Percentiles rank a stretch among this genome's conserved stretches.
phyloP scores from a whole-genome alignment of 164 flowering plant species.

The Hamamelis virginiana region DNA sequence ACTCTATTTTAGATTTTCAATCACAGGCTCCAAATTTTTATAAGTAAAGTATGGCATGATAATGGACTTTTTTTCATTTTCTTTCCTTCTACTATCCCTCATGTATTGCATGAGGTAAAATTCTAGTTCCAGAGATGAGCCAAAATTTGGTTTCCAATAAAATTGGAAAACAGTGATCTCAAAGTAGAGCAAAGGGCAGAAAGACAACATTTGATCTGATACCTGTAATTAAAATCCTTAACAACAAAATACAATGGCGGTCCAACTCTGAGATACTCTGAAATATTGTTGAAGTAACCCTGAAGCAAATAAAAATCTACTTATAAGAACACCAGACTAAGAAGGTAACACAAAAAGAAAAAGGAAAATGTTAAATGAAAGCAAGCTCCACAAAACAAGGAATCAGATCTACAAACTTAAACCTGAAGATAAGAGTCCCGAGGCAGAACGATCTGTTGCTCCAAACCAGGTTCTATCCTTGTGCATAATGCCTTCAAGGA shows the following conservation, averaged over 20 bases:
- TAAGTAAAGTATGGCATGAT: too few relatives aligned
- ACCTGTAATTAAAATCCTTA: slow-evolving; percentile 93
- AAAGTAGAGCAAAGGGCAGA: slow-evolving; percentile 1
- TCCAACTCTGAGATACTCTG: slow-evolving; percentile 88
- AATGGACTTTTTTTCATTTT: too few relatives aligned
- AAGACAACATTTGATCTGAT: slow-evolving; percentile 4
- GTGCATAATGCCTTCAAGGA: slow-evolving; percentile 72
- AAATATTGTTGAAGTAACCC: slow-evolving; percentile 86
- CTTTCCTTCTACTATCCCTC: too few relatives aligned
- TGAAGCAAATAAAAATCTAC: slow-evolving; percentile 27
- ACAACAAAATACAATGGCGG: slow-evolving; percentile 97
- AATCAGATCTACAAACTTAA: slow-evolving; percentile 1
- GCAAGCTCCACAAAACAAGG: background rate
- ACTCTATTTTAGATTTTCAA: too few relatives aligned
- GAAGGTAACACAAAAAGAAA: background rate
- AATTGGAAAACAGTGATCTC: too few relatives aligned
- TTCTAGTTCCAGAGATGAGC: too few relatives aligned
- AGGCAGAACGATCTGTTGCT: slow-evolving; percentile 94
- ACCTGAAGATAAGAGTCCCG: slow-evolving; percentile 98
- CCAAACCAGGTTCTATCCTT: slow-evolving; percentile 94
- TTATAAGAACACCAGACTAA: too few relatives aligned
- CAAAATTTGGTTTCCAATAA: too few relatives aligned
- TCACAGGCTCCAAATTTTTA: too few relatives aligned
- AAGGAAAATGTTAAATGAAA: background rate
- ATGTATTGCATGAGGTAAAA: too few relatives aligned